phyloP scores from a whole-genome alignment of 208 protist genomes.

The Trypanosoma caninum region DNA sequence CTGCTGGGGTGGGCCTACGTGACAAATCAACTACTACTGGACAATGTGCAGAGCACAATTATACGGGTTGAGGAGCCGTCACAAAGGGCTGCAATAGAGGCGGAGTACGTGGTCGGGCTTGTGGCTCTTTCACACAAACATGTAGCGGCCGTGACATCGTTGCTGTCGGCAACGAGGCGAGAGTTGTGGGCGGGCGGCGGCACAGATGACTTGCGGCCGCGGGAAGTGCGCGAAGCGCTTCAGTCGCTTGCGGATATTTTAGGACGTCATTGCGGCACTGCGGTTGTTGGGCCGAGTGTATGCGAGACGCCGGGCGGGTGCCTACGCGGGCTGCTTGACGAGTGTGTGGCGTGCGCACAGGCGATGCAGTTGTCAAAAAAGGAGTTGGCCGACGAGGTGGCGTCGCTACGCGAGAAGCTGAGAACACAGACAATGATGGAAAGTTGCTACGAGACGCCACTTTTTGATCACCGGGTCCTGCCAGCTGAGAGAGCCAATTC shows the following conservation, averaged over 20 bases:
- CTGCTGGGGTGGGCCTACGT: constrained; percentile 26
- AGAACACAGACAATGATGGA: not conserved
- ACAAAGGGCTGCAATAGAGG: constrained; percentile 4
- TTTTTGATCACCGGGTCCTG: constrained; percentile 35
- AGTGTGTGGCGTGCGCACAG: not conserved
- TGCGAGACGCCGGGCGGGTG: not conserved
- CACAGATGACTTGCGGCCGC: not conserved
- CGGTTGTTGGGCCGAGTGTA: not conserved
- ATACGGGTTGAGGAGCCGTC: constrained; percentile 21
- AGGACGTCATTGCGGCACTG: not conserved
- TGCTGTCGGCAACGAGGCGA: not conserved
- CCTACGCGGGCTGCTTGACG: not conserved
- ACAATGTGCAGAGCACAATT: constrained; percentile 7
- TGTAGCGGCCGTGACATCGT: constrained; percentile 1
- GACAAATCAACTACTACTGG: constrained; percentile 21
- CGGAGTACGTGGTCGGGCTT: constrained; percentile 10
- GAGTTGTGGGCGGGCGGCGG: not conserved
- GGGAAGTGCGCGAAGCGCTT: not conserved
- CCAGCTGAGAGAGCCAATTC: constrained; percentile 32
- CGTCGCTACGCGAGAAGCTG: not conserved
- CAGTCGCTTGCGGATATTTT: not conserved
- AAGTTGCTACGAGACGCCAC: not conserved
- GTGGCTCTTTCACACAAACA: constrained; percentile 4
- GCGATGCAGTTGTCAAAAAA: not conserved
- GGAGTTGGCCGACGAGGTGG: constrained; percentile 4